Evolutionary conservation across 495 filamentous ascomycete species (phyloP).

Genomic region (Penicillium alfredii): DNA sequence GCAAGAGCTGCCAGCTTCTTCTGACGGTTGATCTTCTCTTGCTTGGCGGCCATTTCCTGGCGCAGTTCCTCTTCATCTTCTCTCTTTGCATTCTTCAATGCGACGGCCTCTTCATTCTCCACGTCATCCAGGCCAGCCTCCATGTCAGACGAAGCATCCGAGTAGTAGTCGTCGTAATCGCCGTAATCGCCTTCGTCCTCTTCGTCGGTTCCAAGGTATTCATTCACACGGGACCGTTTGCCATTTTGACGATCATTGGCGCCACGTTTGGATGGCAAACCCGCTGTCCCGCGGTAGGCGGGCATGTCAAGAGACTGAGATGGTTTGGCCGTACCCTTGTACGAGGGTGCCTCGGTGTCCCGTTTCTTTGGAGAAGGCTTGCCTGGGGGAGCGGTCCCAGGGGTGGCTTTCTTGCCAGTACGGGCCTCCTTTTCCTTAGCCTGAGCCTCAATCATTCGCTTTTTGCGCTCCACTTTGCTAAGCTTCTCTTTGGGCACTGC

Average conservation of each 20-base stretch:
- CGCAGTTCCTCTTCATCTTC: conserved; percentile 56
- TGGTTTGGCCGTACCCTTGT: conserved; percentile 50
- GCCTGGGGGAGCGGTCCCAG: conserved; percentile 15
- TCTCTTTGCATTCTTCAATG: conserved; percentile 43
- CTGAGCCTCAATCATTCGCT: conserved; percentile 30
- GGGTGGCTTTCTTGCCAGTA: conserved; percentile 19
- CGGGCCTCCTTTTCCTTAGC: conserved; percentile 29
- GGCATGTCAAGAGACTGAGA: conserved; percentile 28
- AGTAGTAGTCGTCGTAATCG: conserved; percentile 50
- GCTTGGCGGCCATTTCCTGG: conserved; percentile 48
- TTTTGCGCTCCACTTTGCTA: conserved; percentile 38
- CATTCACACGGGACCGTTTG: conserved; percentile 32
- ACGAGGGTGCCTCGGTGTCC: conserved; percentile 31
- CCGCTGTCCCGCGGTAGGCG: conserved; percentile 54
- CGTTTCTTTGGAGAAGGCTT: conserved; percentile 21
- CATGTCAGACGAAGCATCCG: conserved; percentile 58
- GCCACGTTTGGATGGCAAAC: conserved; percentile 23
- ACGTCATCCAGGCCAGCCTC: conserved; percentile 57
- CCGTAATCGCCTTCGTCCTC: conserved; percentile 43
- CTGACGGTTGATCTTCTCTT: conserved; percentile 52
- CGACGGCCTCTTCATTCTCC: conserved; percentile 50
- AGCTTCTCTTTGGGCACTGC: conserved; percentile 31
- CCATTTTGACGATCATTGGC: conserved; percentile 31
- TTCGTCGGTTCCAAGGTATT: conserved; percentile 46
- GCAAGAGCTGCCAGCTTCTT: conserved; percentile 45